phyloP scores from a whole-genome alignment of 1,284 basidiomycete genomes.

The Leccinum angustisporum region DNA sequence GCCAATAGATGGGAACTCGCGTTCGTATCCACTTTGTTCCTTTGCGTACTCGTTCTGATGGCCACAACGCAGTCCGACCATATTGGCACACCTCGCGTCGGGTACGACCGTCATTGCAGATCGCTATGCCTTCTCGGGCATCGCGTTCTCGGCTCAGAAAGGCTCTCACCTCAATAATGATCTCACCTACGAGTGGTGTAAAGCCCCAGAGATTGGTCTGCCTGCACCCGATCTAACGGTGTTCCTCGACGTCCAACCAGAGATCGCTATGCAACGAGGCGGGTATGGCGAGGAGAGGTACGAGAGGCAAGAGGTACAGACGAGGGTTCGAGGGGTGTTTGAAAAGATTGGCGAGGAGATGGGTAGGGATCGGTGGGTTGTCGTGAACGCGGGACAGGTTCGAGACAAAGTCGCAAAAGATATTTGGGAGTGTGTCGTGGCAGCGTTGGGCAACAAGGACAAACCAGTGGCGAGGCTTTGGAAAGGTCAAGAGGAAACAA shows the following conservation, averaged over 20 bases:
- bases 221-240: conserved; percentile 88
- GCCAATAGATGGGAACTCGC: conserved; percentile 97
- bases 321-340: conserved; percentile 66
- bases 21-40: conserved; percentile 46
- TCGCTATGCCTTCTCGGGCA: conserved; percentile 95
- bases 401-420: conserved; percentile 57
- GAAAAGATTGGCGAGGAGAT: conserved; percentile 59
- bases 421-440: conserved; percentile 55
- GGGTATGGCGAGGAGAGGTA: conserved; percentile 92
- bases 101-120: conserved; percentile 87
- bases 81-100: conserved; percentile 56
- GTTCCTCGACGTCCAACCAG: conserved; percentile 83
- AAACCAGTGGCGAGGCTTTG: conserved; percentile 45
- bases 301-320: conserved; percentile 78
- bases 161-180: conserved; percentile 28
- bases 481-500: conserved; percentile 23
- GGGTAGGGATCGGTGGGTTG: conserved; percentile 52
- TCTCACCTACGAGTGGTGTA: conserved; percentile 76
- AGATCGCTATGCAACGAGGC: conserved; percentile 69
- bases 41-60: conserved; percentile 49
- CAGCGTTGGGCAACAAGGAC: conserved; percentile 39
- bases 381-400: conserved; percentile 63
- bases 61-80: conserved; percentile 51
- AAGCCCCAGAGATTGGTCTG: conserved; percentile 80
- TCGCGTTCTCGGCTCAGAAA: conserved; percentile 92